phyloP scores from a whole-genome alignment of 176 grass and related monocot genomes.

The Carex scoparia region DNA sequence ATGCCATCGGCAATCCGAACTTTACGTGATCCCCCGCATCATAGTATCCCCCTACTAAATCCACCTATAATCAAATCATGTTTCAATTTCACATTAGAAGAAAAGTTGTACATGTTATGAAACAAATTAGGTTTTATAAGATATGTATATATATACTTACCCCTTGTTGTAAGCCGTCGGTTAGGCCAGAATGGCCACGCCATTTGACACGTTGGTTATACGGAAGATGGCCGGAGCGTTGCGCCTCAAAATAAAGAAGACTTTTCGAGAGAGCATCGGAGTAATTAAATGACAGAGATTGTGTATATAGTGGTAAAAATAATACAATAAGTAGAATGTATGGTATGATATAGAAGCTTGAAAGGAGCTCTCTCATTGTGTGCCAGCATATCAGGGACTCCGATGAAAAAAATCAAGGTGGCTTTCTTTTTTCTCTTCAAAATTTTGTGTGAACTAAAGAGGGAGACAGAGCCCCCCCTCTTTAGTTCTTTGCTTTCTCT shows the following conservation, averaged over 20 bases:
- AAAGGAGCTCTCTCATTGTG: constrained; percentile 11
- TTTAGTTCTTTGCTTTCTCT: constrained; percentile 17
- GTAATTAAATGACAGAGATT: constrained; percentile 39
- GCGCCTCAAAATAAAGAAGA: constrained; percentile 93
- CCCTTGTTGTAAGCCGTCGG: constrained; percentile 88
- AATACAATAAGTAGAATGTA: not conserved
- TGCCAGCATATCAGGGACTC: not conserved
- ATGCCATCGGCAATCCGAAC: constrained; percentile 95
- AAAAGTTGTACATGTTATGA: not conserved
- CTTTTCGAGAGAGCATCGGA: constrained; percentile 61
- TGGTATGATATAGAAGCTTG: constrained; percentile 10
- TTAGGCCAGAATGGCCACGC: constrained; percentile 87
- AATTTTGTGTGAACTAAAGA: constrained; percentile 19
- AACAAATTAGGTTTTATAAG: not conserved
- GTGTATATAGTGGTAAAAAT: not conserved
- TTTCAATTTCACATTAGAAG: constrained; percentile 2
- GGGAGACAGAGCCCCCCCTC: constrained; percentile 26
- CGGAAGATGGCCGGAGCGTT: constrained; percentile 79
- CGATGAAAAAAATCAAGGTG: constrained; percentile 13
- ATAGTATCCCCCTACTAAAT: constrained; percentile 84
- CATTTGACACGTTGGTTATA: constrained; percentile 72
- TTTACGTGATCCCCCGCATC: constrained; percentile 94
- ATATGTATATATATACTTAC: not conserved
- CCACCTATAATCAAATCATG: constrained; percentile 29
- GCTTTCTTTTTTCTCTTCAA: not conserved